phyloP scores from a whole-genome alignment of 2,329 filamentous ascomycete genomes.

The Nothomitra cinnamomea region DNA sequence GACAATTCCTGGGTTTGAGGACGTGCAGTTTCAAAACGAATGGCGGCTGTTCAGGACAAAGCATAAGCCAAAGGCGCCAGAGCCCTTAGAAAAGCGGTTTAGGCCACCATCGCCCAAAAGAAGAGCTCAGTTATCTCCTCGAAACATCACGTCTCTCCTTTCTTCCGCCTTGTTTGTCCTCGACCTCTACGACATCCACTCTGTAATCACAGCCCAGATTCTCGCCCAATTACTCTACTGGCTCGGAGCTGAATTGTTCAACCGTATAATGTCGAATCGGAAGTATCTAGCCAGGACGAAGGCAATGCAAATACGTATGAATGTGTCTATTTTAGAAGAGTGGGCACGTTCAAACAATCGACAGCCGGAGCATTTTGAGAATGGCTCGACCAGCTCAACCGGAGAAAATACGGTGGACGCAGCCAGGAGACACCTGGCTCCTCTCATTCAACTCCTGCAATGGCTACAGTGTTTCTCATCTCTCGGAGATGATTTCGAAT shows the following conservation, averaged over 20 bases:
- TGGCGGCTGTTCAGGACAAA: conserved; percentile 96
- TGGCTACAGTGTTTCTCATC: conserved; percentile 98
- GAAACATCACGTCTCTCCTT: conserved; percentile 87
- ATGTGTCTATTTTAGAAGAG: conserved; percentile 85
- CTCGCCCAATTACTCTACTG: conserved; percentile 88
- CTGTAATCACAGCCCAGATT: conserved; percentile 84
- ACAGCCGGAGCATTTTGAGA: conserved; percentile 87
- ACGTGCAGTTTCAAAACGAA: conserved; percentile 92
- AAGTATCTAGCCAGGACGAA: conserved; percentile 92
- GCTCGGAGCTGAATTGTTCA: conserved; percentile 92
- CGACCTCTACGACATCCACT: conserved; percentile 97
- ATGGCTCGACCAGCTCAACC: conserved; percentile 67
- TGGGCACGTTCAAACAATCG: conserved; percentile 91
- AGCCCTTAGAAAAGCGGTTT: conserved; percentile 78
- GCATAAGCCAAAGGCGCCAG: conserved; percentile 64
- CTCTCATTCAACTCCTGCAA: conserved; percentile 83
- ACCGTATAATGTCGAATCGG: conserved; percentile 90
- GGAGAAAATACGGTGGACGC: conserved; percentile 80
- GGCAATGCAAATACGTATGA: conserved; percentile 99
- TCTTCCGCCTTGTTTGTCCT: conserved; percentile 94
- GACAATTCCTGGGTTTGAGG: conserved; percentile 92
- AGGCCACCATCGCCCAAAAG: conserved; percentile 87
- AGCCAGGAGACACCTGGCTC: conserved; percentile 67
- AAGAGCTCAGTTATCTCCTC: conserved; percentile 75
- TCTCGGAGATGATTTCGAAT: conserved; percentile 75